Evolutionary conservation across 192 early-diverging fungal species (phyloP).

Genomic region (Oehlia diaphana): DNA sequence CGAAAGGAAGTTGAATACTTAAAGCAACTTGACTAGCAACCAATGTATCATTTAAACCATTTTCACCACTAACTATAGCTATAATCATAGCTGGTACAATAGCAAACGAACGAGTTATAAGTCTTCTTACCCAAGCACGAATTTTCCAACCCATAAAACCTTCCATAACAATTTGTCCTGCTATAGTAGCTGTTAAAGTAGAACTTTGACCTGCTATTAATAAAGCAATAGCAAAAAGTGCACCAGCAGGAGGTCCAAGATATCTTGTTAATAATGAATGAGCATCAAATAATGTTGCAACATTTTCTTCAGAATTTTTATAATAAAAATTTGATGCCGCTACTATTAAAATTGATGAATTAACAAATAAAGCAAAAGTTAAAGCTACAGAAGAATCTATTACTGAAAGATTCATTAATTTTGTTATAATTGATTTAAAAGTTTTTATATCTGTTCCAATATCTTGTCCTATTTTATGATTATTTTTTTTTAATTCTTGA

Average conservation of each 20-base stretch:
- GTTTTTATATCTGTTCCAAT: slow-evolving; percentile 14
- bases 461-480: slow-evolving; percentile 33
- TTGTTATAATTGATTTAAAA: slow-evolving; percentile 15
- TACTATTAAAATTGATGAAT: slow-evolving; percentile 79
- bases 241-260: slow-evolving; percentile 63
- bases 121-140: slow-evolving; percentile 66
- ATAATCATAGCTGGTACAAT: slow-evolving; percentile 74
- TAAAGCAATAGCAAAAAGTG: slow-evolving; percentile 75
- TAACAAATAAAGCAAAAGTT: slow-evolving; percentile 72
- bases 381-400: slow-evolving; percentile 70
- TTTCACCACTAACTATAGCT: slow-evolving; percentile 61
- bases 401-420: slow-evolving; percentile 37
- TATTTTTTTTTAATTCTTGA: slow-evolving; percentile 30
- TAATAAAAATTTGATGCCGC: slow-evolving; percentile 71
- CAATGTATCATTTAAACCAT: slow-evolving; percentile 62
- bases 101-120: slow-evolving; percentile 70
- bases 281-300: slow-evolving; percentile 67
- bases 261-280: slow-evolving; percentile 57
- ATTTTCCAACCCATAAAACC: slow-evolving; percentile 68
- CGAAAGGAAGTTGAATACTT: slow-evolving; percentile 79
- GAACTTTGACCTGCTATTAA: slow-evolving; percentile 75
- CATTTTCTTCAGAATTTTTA: slow-evolving; percentile 25
- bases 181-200: slow-evolving; percentile 83
- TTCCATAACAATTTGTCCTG: slow-evolving; percentile 82
- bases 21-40: slow-evolving; percentile 77